These are phyloP conservation scores for Thermothelomyces thermophilus DNA, from an alignment of 2,329 filamentous ascomycete genomes.

Conservation along the genomic window DNA sequence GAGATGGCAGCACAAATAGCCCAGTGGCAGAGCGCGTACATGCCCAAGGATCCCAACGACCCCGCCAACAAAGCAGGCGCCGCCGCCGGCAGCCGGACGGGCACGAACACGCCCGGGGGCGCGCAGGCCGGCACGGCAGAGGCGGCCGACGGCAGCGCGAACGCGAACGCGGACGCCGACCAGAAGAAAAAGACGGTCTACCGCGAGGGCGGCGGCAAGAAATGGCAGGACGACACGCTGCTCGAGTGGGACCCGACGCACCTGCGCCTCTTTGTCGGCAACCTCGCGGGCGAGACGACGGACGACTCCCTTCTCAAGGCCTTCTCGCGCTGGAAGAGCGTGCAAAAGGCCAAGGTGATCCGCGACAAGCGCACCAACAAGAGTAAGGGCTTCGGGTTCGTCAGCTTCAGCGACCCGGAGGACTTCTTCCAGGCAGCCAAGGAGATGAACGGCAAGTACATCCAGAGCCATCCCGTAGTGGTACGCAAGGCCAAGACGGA, in stretches of 20 bases:
- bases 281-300: conserved; percentile 93
- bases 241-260: conserved; percentile 96
- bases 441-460: conserved; percentile 99
- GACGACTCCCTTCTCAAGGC: conserved; percentile 94
- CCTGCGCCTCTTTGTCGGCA: conserved; percentile 91
- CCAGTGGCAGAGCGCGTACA: conserved; percentile 90
- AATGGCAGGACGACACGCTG: conserved; percentile 81
- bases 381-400: conserved; percentile 93
- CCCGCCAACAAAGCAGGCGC: conserved; percentile 19
- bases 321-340: conserved; percentile 78
- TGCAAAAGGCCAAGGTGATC: conserved; percentile 88
- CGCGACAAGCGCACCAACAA: conserved; percentile 95
- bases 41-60: conserved; percentile 50
- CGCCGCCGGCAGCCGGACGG: conserved; percentile 27
- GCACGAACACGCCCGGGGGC: conserved; percentile 23
- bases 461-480: conserved; percentile 88
- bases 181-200: conserved; percentile 80
- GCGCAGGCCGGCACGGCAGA: conserved; percentile 6
- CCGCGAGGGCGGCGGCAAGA: conserved; percentile 82
- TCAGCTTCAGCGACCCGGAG: conserved; percentile 90
- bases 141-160: conserved; percentile 31
- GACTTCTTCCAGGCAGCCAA: conserved; percentile 94
- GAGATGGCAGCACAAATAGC: conserved; percentile 89
- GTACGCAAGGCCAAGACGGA: conserved; percentile 87
- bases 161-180: conserved; percentile 31